phyloP scores from a whole-genome alignment of 176 grass and related monocot genomes.

The Avena atlantica region DNA sequence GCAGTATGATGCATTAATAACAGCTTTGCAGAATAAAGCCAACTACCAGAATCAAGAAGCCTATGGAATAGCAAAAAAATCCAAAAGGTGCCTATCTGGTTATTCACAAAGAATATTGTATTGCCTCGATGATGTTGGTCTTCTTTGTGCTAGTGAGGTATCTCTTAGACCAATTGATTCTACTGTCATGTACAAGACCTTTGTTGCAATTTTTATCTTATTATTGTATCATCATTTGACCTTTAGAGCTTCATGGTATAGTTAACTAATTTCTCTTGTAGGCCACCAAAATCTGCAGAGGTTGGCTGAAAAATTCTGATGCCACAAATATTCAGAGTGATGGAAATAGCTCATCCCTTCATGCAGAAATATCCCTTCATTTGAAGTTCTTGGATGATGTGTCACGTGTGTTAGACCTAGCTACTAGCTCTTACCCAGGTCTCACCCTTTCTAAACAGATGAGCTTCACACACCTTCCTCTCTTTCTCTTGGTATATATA shows the following conservation, averaged over 20 bases:
- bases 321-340: slow-evolving; percentile 36
- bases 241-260: slow-evolving; percentile 18
- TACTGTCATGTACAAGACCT: slow-evolving; percentile 16
- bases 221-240: slow-evolving; percentile 29
- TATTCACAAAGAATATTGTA: slow-evolving; percentile 66
- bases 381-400: slow-evolving; percentile 66
- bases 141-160: slow-evolving; percentile 89
- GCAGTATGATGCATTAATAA: slow-evolving; percentile 71
- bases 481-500: background rate
- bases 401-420: slow-evolving; percentile 24
- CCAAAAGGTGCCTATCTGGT: slow-evolving; percentile 54
- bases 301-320: slow-evolving; percentile 44
- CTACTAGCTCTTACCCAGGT: background rate
- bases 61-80: slow-evolving; percentile 64
- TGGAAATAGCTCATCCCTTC: slow-evolving; percentile 18
- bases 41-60: slow-evolving; percentile 59
- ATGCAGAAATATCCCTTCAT: slow-evolving; percentile 53
- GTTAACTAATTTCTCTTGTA: slow-evolving; percentile 44
- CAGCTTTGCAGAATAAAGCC: slow-evolving; percentile 52
- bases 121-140: slow-evolving; percentile 79
- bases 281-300: slow-evolving; percentile 75
- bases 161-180: slow-evolving; percentile 37
- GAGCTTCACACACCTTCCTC: background rate
- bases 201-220: background rate
- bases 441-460: slow-evolving; percentile 2